phyloP scores from a whole-genome alignment of 148 eudicot genomes.

The Bassia scoparia region DNA sequence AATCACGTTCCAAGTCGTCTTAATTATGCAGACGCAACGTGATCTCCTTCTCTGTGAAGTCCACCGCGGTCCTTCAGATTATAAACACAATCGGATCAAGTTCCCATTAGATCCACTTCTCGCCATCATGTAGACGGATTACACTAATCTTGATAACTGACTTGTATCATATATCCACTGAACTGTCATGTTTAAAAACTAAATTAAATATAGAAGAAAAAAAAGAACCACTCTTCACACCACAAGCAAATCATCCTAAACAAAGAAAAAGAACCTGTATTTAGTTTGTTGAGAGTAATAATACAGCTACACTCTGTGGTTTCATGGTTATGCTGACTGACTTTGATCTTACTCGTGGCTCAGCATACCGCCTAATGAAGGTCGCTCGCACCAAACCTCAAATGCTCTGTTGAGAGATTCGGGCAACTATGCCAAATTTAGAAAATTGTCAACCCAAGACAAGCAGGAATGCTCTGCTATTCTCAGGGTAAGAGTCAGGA shows the following conservation, averaged over 20 bases:
- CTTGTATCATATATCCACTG: conserved; percentile 9
- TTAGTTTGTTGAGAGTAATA: conserved; percentile 1
- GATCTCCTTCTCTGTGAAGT: background rate
- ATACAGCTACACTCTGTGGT: conserved; percentile 6
- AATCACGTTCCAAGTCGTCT: background rate
- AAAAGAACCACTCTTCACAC: conserved; percentile 11
- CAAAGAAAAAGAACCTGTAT: background rate
- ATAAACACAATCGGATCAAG: background rate
- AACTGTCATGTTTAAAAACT: background rate
- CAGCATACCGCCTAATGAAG: conserved; percentile 68
- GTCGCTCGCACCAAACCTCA: conserved; percentile 98
- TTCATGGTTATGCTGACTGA: conserved; percentile 35
- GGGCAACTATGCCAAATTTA: conserved; percentile 81
- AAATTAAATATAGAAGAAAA: too few species aligned
- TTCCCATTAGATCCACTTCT: background rate
- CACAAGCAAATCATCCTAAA: conserved; percentile 8
- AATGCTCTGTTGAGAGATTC: conserved; percentile 84
- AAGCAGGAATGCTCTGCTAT: conserved; percentile 80
- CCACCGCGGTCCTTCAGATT: conserved; percentile 3
- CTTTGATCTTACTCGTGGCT: conserved; percentile 38
- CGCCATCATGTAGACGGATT: background rate
- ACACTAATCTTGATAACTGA: conserved; percentile 5
- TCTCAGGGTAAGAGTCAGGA: conserved; percentile 81
- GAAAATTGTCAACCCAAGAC: conserved; percentile 68
- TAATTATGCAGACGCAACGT: conserved; percentile 4